Evolutionary conservation across 1,284 basidiomycete genomes (phyloP), one percentile per base, ranked within the genome.

Genomic region (Ustilago hordei): DNA sequence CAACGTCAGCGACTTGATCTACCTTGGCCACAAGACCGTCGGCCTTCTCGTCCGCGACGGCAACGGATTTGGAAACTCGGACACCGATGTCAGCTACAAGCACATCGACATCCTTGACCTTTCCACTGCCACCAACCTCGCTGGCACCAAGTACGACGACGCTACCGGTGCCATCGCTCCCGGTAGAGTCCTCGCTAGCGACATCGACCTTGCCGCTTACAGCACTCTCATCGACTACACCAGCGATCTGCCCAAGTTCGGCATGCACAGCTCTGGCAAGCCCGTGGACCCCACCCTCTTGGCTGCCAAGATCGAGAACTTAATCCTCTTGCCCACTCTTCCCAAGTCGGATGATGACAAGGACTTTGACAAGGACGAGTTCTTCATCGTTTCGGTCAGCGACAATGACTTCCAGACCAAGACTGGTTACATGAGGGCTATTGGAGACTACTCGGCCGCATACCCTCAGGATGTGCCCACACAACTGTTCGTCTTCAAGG

Each of bases 341-440:
- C 90, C 91, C 73, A 77, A 87, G 4, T 81, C 78, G 0, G 88
- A 87, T 78, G 90, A 90, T 47, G 67, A 69, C 60, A 55, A 13
- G 9, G 54, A 47, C 63, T 75, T 60, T 32, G 32, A 75, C 57
- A 39, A 59, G 0, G 86, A 92, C 81, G 91, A 92, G 80, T 92
- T 90, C 84, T 92, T 92, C 87, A 86, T 92, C 38, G 89, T 91
- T 86, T 89, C 90, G 11, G 88, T 88, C 19, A 87, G 89, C 61
- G 91, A 92, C 84, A 92, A 92, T 78, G 91, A 92, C 82, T 91
- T 91, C 85, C 86, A 91, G 56, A 91, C 89, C 48, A 89, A 88
- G 2, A 82, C 91, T 47, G 91, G 91, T 1, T 86, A 90, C 47
- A 81, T 72, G 76, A 48, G 55, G 13, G 78, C 64, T 15, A 69